These are phyloP conservation scores for Paraphaeosphaeria sporulosa DNA, from an alignment of 2,329 filamentous ascomycete species.

Conservation along the genomic window DNA sequence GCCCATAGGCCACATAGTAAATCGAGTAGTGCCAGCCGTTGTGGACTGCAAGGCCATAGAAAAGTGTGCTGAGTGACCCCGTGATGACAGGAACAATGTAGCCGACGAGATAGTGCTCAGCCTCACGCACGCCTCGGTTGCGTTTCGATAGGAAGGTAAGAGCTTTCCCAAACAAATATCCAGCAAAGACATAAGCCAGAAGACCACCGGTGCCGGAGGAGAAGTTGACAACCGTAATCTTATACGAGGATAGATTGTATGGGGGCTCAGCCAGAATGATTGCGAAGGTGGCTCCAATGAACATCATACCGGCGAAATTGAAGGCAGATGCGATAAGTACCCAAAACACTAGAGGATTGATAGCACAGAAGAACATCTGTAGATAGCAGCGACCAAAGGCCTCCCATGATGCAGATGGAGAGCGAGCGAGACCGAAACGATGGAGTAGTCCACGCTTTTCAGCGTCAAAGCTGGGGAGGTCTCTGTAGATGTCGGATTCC, in stretches of 20 bases:
- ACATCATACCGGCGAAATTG: conserved; percentile 41
- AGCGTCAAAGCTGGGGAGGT: conserved; percentile 26
- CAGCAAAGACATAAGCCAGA: conserved; percentile 24
- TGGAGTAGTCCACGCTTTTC: conserved; percentile 21
- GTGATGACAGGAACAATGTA: conserved; percentile 37
- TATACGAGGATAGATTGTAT: conserved; percentile 27
- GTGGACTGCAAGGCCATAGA: conserved; percentile 37
- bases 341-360: conserved; percentile 45
- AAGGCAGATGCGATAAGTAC: conserved; percentile 33
- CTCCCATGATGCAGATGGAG: conserved; percentile 35
- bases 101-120: conserved; percentile 41
- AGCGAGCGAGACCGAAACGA: conserved; percentile 30
- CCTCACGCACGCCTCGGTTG: conserved; percentile 39
- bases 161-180: conserved; percentile 19
- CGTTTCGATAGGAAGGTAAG: conserved; percentile 29
- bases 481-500: conserved; percentile 34
- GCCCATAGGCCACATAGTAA: conserved; percentile 38
- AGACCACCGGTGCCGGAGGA: conserved; percentile 30
- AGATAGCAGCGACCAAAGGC: conserved; percentile 33
- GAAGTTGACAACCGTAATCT: conserved; percentile 31
- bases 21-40: conserved; percentile 20
- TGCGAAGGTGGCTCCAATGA: conserved; percentile 36
- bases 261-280: conserved; percentile 29
- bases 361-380: conserved; percentile 37
- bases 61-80: conserved; percentile 28